Evolutionary conservation across 179 eudicot genomes (phyloP), one percentile per base, ranked within the genome.

Genomic region (Spergularia azorica): DNA sequence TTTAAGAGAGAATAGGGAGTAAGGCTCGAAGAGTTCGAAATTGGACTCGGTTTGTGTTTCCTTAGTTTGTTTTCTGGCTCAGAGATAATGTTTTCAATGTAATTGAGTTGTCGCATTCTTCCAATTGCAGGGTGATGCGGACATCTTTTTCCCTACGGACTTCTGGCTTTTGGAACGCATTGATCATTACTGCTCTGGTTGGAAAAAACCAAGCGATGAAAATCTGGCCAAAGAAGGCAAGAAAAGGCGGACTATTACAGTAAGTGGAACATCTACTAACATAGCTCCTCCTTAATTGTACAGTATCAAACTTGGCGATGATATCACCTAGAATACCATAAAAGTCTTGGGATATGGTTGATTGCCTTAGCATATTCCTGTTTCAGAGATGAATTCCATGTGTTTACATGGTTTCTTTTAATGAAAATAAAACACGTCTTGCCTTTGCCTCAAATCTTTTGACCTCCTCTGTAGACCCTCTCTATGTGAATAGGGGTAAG

Each of bases 111-210:
- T 14, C 38, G 39, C 21, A 39, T 72, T 43, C 69, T 77, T 77
- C 60, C 17, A 61, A 51, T 66, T 82, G 82, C 87, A 95, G 98
- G 99, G 99, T 74, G 97, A 95, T 85, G 95, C 98, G 50, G 97
- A 95, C 85, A 93, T 95, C 75, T 95, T 95, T 85, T 95, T 95
- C 81, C 99, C 97, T 41, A 91, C 97, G 6, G 99, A 95, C 79
- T 95, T 95, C 85, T 91, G 91, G 91, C 90, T 95, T 64, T 80
- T 95, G 79, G 97, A 95, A 78, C 86, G 87, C 58, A 86, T 95
- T 8, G 97, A 95, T 76, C 99, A 95, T 83, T 82, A 91, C 77
- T 90, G 94, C 76, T 91, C 99, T 61, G 92, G 95, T 57, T 88
- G 91, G 92, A 61, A 70, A 77, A 89, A 87, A 80, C 74, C 85